A percentile compares a stretch with the other conserved stretches of the same genome.
Evolutionary conservation across 1,284 basidiomycete genomes (phyloP).

Genomic region (Entoloma clypeatum): DNA sequence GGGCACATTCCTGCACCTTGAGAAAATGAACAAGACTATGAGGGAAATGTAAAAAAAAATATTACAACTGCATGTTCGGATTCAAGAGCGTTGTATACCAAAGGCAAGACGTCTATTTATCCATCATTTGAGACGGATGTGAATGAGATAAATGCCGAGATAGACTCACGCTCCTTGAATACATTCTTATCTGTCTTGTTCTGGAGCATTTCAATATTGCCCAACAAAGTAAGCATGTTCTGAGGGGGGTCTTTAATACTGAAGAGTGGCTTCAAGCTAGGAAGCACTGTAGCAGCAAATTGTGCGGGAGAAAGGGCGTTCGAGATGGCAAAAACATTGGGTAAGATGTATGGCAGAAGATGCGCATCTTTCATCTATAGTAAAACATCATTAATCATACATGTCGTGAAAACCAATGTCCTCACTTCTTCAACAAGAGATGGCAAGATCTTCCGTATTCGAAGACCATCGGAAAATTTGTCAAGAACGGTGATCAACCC

Average conservation of each 20-base stretch:
- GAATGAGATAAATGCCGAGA: not conserved
- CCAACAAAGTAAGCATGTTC: constrained; percentile 90
- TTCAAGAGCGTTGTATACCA: constrained; percentile 94
- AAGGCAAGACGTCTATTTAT: constrained; percentile 81
- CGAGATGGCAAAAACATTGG: constrained; percentile 94
- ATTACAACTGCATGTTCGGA: constrained; percentile 81
- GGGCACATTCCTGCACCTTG: constrained; percentile 88
- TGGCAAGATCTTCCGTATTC: constrained; percentile 90
- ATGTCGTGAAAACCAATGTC: not conserved
- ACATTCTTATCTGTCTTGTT: constrained; percentile 84
- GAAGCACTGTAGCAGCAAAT: constrained; percentile 81
- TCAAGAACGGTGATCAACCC: constrained; percentile 82
- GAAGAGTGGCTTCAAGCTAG: constrained; percentile 89
- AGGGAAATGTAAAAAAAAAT: constrained; percentile 2
- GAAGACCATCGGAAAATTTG: constrained; percentile 84
- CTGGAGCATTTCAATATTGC: constrained; percentile 86
- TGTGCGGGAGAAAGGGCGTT: constrained; percentile 74
- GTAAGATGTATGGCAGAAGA: constrained; percentile 93
- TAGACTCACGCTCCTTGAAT: constrained; percentile 81
- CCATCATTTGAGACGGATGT: not conserved
- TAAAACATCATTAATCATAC: constrained; percentile 2
- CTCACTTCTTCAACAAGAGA: constrained; percentile 88
- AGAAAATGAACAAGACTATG: not conserved
- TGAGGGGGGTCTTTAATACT: constrained; percentile 93
- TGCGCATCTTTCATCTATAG: constrained; percentile 88